A percentile compares a stretch with the other conserved stretches of the same genome.
These are phyloP conservation scores for Coniochaeta sp. DNA, from an alignment of 2,329 filamentous ascomycete species.

Conservation along the genomic window DNA sequence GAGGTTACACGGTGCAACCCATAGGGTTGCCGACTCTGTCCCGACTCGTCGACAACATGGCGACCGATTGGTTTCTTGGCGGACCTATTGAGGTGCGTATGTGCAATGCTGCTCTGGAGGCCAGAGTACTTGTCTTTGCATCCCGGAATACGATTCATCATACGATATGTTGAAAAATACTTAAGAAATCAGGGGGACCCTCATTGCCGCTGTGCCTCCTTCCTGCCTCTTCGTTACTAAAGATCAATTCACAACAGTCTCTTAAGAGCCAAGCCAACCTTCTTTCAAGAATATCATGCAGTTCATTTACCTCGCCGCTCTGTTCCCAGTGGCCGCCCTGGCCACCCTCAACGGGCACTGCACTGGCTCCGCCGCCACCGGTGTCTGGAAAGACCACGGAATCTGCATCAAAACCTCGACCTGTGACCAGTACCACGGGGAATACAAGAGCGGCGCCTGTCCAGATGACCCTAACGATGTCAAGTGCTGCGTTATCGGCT, in stretches of 20 bases:
- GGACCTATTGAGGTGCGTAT: neutral
- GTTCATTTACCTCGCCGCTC: neutral
- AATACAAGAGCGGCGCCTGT: neutral
- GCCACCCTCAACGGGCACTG: neutral
- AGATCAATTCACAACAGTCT: neutral
- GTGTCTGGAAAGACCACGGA: neutral
- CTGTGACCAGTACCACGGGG: neutral
- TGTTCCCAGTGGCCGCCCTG: neutral
- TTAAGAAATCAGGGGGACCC: neutral
- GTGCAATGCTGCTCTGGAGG: neutral
- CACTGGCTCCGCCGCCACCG: neutral
- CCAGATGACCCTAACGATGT: neutral
- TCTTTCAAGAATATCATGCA: neutral
- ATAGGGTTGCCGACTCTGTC: neutral
- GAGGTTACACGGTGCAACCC: neutral
- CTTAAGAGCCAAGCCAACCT: neutral
- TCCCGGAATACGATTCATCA: neutral
- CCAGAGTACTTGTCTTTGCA: too few relatives aligned
- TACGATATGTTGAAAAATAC: neutral
- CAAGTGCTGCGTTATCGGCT: neutral
- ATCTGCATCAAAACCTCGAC: neutral
- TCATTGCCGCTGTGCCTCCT: neutral
- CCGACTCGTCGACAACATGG: neutral
- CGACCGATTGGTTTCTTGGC: neutral
- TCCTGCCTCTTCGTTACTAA: neutral